Base-by-base conservation (phyloP, 2,329 filamentous ascomycete genomes). In the Penicillium polonicum region DNA sequence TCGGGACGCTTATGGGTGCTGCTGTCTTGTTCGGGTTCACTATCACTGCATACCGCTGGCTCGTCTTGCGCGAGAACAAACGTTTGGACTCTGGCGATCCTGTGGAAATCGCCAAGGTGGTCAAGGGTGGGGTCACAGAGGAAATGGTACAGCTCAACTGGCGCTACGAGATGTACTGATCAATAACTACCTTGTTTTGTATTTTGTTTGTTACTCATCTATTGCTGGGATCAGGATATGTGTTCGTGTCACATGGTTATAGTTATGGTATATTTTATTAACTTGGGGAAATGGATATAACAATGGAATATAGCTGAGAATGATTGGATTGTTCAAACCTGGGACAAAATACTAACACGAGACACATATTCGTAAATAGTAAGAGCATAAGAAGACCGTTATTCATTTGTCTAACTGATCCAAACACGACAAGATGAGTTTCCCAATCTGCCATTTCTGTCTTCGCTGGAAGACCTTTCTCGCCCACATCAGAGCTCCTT, bases 121-220 rank as follows among this genome's bases (percentile, higher is more conserved):
- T 76, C 17, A 76, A 72, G 52, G 74, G 74, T 3, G 77, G 77
- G 9, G 76, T 78, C 4, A 79, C 77, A 0, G 71, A 76, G 48
- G 75, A 79, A 60, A 78, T 78, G 77, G 68, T 79, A 9, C 68
- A 72, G 25, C 60, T 79, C 10, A 68, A 67, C 35, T 79, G 76
- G 77, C 72, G 76, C 5, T 79, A 79, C 53, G 77, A 79, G 59
- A 78, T 78, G 75, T 78, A 72, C 54, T 77, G 54, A 55, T 54
- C 6, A 25, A 15, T 48, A 6, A 15, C 21, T 25, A 19, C 6
- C 13, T 12, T 38, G 15, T 17, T 33, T 33, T 46, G 4, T 33
- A 33, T 33, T 33, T 33, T 33, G 31, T 12, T 19, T 33, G 9
- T 39, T 36, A n/a, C 29, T 48, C 27, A 3, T 42, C 2, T 27